These are phyloP conservation scores for Magnolia changhungtana DNA, from an alignment of 164 flowering plant species.

Conservation along the genomic window DNA sequence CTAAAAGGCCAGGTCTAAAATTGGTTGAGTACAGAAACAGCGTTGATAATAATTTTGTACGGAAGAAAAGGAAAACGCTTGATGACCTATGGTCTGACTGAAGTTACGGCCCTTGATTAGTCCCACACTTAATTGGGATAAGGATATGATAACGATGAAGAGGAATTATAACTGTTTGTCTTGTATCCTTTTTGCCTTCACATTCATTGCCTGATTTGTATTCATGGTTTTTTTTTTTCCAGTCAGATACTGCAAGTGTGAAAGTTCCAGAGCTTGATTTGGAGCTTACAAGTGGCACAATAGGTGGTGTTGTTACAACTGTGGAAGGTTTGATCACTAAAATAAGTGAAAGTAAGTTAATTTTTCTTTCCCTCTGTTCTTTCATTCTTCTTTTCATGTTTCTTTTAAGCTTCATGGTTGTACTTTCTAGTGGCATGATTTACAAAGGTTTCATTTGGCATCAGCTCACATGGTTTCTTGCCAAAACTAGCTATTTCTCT, in stretches of 20 bases:
- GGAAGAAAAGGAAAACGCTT: too few relatives aligned
- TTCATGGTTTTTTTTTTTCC: constrained; percentile 8
- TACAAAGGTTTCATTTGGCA: too few relatives aligned
- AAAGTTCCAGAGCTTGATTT: constrained; percentile 78
- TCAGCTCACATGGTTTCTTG: too few relatives aligned
- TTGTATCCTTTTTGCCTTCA: background rate
- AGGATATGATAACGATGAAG: background rate
- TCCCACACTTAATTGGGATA: background rate
- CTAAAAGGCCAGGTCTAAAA: too few relatives aligned
- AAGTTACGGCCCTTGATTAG: background rate
- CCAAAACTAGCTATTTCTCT: too few relatives aligned
- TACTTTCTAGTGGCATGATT: background rate
- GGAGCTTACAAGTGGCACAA: constrained; percentile 87
- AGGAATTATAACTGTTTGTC: background rate
- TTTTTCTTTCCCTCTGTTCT: background rate
- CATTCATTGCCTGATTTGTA: constrained; percentile 15
- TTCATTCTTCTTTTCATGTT: background rate
- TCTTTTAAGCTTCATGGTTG: background rate
- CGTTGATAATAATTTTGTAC: too few relatives aligned
- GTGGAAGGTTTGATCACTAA: constrained; percentile 84
- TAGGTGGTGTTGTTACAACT: constrained; percentile 91
- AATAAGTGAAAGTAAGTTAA: constrained; percentile 80
- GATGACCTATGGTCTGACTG: too few relatives aligned
- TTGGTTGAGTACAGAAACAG: too few relatives aligned
- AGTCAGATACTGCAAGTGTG: constrained; percentile 95